These are phyloP conservation scores for Dactylellina drechsleri DNA, from an alignment of 2,329 filamentous ascomycete genomes.

Conservation along the genomic window DNA sequence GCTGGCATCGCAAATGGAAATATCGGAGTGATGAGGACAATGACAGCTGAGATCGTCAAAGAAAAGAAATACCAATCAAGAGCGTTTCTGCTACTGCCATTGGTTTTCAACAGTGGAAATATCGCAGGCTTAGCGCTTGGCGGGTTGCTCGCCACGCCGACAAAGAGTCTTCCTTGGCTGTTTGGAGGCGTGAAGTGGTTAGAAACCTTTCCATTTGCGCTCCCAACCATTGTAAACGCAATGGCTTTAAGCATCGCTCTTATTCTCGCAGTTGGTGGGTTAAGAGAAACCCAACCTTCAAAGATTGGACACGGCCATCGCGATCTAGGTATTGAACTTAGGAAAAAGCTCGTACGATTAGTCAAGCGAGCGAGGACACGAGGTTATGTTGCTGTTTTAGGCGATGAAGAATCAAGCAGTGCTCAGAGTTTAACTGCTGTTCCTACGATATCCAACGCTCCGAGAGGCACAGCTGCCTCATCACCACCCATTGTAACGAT, in stretches of 20 bases:
- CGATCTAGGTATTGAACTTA: conserved; percentile 38
- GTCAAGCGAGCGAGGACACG: conserved; percentile 22
- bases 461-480: conserved; percentile 45
- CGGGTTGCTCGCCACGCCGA: conserved; percentile 65
- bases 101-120: conserved; percentile 75
- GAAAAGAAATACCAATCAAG: conserved; percentile 72
- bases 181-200: conserved; percentile 66
- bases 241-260: conserved; percentile 30
- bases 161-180: conserved; percentile 61
- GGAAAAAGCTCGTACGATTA: conserved; percentile 14
- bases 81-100: conserved; percentile 65
- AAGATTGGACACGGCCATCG: conserved; percentile 24
- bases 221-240: conserved; percentile 68
- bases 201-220: conserved; percentile 66
- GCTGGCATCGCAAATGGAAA: conserved; percentile 78
- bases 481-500: conserved; percentile 68
- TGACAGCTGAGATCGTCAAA: conserved; percentile 76
- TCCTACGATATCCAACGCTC: conserved; percentile 49
- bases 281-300: conserved; percentile 38
- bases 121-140: conserved; percentile 69
- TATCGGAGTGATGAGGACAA: conserved; percentile 77
- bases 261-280: conserved; percentile 35
- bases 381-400: conserved; percentile 23
- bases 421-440: conserved; percentile 7
- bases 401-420: conserved; percentile 28